phyloP scores from a whole-genome alignment of 148 eudicot genomes.

The Vaccinium vitisidaea region DNA sequence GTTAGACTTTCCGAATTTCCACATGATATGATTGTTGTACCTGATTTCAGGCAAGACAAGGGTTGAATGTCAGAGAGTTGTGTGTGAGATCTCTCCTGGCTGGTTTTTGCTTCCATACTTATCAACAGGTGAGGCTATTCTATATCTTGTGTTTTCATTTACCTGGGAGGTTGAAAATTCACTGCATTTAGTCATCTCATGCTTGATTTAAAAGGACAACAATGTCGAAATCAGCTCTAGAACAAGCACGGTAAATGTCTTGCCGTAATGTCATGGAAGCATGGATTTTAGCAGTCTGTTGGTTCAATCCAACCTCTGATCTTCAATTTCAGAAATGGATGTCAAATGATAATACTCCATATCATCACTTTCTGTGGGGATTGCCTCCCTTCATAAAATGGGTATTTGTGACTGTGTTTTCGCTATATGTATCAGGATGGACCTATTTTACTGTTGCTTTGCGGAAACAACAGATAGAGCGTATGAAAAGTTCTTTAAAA shows the following conservation, averaged over 20 bases:
- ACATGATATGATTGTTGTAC: not conserved
- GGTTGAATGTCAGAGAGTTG: slow-evolving; percentile 42
- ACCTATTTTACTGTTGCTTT: not conserved
- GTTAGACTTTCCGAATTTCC: no score
- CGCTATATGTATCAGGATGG: not conserved
- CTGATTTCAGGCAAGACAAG: slow-evolving; percentile 46
- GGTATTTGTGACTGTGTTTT: not conserved
- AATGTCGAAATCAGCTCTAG: not conserved
- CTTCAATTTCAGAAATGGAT: not conserved
- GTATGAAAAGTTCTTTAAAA: no score
- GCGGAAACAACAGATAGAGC: not conserved
- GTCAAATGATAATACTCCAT: not conserved
- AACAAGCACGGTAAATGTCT: not conserved
- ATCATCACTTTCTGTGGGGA: not conserved
- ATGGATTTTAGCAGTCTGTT: not conserved
- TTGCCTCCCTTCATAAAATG: not conserved
- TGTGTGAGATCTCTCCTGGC: slow-evolving; percentile 40
- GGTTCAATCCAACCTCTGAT: not conserved
- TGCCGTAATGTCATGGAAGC: not conserved
- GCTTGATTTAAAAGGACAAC: not conserved
- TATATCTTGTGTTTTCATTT: not conserved
- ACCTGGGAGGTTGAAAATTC: not conserved
- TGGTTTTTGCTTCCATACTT: slow-evolving; percentile 55
- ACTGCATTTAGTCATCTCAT: not conserved
- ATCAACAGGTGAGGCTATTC: slow-evolving; percentile 42